phyloP scores from a whole-genome alignment of 176 grass and related monocot genomes.

The Aechmea fasciata region DNA sequence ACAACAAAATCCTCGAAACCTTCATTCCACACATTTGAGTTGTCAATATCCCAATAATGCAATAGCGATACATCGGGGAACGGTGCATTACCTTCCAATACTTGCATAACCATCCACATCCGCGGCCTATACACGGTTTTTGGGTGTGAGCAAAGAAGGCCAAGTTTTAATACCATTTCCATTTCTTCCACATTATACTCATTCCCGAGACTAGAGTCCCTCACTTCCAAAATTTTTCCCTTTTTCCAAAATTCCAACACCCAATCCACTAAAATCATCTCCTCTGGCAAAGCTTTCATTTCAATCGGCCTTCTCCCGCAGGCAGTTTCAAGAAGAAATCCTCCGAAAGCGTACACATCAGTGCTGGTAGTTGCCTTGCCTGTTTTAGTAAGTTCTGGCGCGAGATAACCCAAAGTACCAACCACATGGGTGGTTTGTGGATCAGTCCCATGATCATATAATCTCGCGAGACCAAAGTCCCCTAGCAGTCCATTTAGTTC shows the following conservation, averaged over 20 bases:
- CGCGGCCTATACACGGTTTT: slow-evolving; percentile 22
- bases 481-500: slow-evolving; percentile 68
- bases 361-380: slow-evolving; percentile 53
- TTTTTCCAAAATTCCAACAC: slow-evolving; percentile 46
- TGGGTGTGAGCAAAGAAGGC: slow-evolving; percentile 42
- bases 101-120: slow-evolving; percentile 44
- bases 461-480: slow-evolving; percentile 74
- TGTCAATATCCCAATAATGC: slow-evolving; percentile 25
- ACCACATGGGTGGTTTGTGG: slow-evolving; percentile 42
- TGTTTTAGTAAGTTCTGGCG: slow-evolving; percentile 71
- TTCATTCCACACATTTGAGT: slow-evolving; percentile 32
- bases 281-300: background rate
- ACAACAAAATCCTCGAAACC: slow-evolving; percentile 34
- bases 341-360: slow-evolving; percentile 64
- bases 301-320: slow-evolving; percentile 47
- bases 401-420: slow-evolving; percentile 60
- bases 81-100: slow-evolving; percentile 30
- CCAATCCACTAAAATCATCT: slow-evolving; percentile 44
- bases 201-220: slow-evolving; percentile 21
- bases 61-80: slow-evolving; percentile 33
- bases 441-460: slow-evolving; percentile 48
- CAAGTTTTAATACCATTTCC: slow-evolving; percentile 30
- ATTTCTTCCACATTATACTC: slow-evolving; percentile 10
- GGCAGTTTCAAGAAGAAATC: slow-evolving; percentile 48
- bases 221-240: slow-evolving; percentile 13